These are phyloP conservation scores for Pseudocercospora ulei DNA, from an alignment of 2,329 filamentous ascomycete genomes.

Conservation along the genomic window DNA sequence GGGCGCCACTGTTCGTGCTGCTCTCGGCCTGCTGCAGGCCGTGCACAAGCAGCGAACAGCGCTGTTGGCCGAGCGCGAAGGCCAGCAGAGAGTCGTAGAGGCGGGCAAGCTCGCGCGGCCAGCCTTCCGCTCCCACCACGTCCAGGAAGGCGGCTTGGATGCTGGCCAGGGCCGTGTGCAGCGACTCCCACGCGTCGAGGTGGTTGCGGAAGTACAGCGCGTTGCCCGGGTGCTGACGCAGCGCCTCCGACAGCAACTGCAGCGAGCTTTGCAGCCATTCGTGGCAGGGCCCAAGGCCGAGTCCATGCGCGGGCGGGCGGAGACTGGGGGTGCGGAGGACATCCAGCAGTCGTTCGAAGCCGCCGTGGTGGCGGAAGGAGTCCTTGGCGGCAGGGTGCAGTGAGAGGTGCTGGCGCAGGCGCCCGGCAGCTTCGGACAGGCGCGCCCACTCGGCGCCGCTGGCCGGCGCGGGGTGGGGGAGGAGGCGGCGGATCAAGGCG, in stretches of 20 bases:
- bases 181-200: slow-evolving; percentile 65
- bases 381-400: slow-evolving; percentile 23
- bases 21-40: slow-evolving; percentile 4
- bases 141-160: slow-evolving; percentile 7
- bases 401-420: slow-evolving; percentile 21
- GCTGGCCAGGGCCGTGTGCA: slow-evolving; percentile 63
- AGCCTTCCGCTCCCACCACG: background rate
- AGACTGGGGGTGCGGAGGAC: slow-evolving; percentile 15
- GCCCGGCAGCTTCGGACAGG: slow-evolving; percentile 18
- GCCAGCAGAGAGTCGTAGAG: slow-evolving; percentile 17
- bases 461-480: slow-evolving; percentile 16
- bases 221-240: slow-evolving; percentile 76
- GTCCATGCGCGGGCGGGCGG: slow-evolving; percentile 12
- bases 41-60: slow-evolving; percentile 1
- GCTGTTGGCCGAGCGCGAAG: slow-evolving; percentile 12
- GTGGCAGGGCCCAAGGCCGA: slow-evolving; percentile 6
- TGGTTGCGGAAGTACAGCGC: slow-evolving; percentile 71
- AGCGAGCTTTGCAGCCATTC: slow-evolving; percentile 17
- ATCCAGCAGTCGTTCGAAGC: slow-evolving; percentile 28
- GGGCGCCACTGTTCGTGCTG: background rate
- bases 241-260: slow-evolving; percentile 58
- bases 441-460: slow-evolving; percentile 16
- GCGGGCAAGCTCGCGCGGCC: slow-evolving; percentile 5
- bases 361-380: slow-evolving; percentile 29
- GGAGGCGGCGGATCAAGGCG: slow-evolving; percentile 23